phyloP scores from a whole-genome alignment of 2,329 filamentous ascomycete species.

The Fusarium musae region DNA sequence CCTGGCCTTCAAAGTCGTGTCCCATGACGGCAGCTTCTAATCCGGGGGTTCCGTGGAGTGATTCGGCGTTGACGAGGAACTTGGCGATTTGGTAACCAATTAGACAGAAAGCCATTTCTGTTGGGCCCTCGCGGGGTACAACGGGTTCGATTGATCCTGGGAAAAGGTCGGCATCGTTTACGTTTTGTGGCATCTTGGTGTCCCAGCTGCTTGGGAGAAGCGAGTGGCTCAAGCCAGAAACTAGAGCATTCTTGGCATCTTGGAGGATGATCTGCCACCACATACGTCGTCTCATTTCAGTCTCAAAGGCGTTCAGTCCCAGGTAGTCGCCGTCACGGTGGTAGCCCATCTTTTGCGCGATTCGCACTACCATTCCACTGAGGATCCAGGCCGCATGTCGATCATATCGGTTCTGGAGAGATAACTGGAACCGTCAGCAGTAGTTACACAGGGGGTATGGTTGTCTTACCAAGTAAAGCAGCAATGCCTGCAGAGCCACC shows the following conservation, averaged over 20 bases:
- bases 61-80: conserved; percentile 59
- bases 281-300: conserved; percentile 73
- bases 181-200: conserved; percentile 65
- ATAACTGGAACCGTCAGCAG: conserved; percentile 54
- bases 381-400: conserved; percentile 70
- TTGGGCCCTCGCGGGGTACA: conserved; percentile 64
- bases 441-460: not conserved
- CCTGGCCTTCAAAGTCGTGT: conserved; percentile 50
- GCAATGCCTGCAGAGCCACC: conserved; percentile 67
- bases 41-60: conserved; percentile 54
- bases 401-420: conserved; percentile 67
- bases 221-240: conserved; percentile 66
- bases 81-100: conserved; percentile 62
- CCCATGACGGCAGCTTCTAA: conserved; percentile 63
- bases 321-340: conserved; percentile 69
- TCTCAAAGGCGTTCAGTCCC: conserved; percentile 69
- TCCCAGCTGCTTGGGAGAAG: conserved; percentile 65
- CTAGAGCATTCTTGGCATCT: conserved; percentile 66
- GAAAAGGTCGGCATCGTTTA: conserved; percentile 69
- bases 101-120: conserved; percentile 69
- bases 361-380: conserved; percentile 69
- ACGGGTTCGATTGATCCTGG: conserved; percentile 63
- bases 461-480: conserved; percentile 63
- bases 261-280: conserved; percentile 74
- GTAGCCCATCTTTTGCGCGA: conserved; percentile 75